Base-by-base conservation (phyloP, 176 grass and related monocot genomes). In the Dendrocalamus sinicus region DNA sequence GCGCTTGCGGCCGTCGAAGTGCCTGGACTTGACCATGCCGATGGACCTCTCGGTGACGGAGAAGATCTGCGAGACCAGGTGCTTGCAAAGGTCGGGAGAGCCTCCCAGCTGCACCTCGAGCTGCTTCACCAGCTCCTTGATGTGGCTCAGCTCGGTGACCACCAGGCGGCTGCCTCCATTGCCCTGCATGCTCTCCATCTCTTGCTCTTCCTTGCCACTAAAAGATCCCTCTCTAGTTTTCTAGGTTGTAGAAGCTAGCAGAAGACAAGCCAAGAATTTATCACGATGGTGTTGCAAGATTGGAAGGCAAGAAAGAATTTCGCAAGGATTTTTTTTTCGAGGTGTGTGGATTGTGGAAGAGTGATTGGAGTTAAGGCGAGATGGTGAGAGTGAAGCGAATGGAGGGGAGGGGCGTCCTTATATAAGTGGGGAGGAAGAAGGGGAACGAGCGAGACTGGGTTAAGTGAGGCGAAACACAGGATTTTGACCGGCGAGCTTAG, bases 41-140 rank as follows among this genome's bases (percentile, higher is more conserved):
- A 96, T 89, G 73, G 91, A 91, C 3, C 73, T 86, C 48, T 91
- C 89, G 57, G 88, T 76, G 46, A 67, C 0, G 62, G 84, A 73
- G 73, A 65, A 77, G 67, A 96, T 83, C 79, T 93, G 72, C 15
- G 84, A 46, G 48, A 68, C 30, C 2, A 96, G 80, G 41, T 26
- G 72, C 76, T 77, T 93, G 89, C 89, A 96, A 5, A 77, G 28
- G 10, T 89, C 83, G 5, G 45, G 79, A 0, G 65, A 78, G 0
- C 73, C 68, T 3, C 79, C 76, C 16, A 95, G 82, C 69, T 93
- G 65, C 4, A 26, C 61, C 70, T 89, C 76, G 0, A 95, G 87
- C 72, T 95, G 91, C 58, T 28, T 65, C 43, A 84, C 80, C 24
- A 93, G 87, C 74, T 92, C 88, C 52, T 87, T 84, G 63, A 92